phyloP scores from a whole-genome alignment of 768 basidiomycete genomes.

The Suillus weaverae region DNA sequence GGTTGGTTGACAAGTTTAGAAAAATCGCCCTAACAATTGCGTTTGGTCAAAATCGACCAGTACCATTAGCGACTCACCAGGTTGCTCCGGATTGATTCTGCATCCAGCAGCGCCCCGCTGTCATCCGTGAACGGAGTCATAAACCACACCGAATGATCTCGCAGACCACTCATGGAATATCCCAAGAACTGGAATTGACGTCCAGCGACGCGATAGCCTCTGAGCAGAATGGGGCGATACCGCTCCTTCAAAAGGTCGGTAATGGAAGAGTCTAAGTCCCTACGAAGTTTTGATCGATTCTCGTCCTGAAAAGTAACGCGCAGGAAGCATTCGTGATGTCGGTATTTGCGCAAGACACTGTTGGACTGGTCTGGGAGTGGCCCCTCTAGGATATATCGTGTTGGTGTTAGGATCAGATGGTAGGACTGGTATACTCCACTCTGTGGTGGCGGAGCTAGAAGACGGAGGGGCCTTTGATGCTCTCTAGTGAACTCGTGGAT shows the following conservation, averaged over 20 bases:
- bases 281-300: constrained; percentile 37
- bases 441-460: constrained; percentile 22
- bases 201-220: constrained; percentile 42
- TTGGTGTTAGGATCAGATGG: constrained; percentile 42
- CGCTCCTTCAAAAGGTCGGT: constrained; percentile 32
- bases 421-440: constrained; percentile 32
- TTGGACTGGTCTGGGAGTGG: constrained; percentile 41
- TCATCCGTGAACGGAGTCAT: constrained; percentile 41
- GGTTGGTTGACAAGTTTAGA: constrained; percentile 38
- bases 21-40: constrained; percentile 38
- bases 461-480: constrained; percentile 24
- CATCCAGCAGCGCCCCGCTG: constrained; percentile 23
- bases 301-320: constrained; percentile 53
- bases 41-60: neutral
- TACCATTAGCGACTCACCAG: constrained; percentile 27
- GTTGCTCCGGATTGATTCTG: constrained; percentile 30
- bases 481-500: constrained; percentile 21
- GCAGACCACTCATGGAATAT: constrained; percentile 54
- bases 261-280: constrained; percentile 34
- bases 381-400: constrained; percentile 38
- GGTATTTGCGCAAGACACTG: constrained; percentile 38
- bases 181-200: constrained; percentile 47
- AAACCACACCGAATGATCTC: constrained; percentile 50
- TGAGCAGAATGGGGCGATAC: constrained; percentile 34
- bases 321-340: constrained; percentile 42